phyloP scores from a whole-genome alignment of 805 yeast species.

The Wickerhamomyces sydowiorum region DNA sequence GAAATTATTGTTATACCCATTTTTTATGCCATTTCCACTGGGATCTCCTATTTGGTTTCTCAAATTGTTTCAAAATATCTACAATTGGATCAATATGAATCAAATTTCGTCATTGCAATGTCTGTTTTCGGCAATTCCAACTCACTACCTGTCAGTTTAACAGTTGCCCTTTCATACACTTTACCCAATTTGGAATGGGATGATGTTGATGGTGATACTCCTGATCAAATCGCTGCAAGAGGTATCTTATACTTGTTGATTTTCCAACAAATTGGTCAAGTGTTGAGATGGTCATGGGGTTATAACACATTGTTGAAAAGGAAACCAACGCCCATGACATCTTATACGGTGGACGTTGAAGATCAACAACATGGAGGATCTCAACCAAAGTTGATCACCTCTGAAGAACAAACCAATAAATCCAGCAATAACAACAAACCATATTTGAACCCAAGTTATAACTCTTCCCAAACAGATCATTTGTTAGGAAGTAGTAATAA shows the following conservation, averaged over 20 bases:
- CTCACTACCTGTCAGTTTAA: constrained; percentile 88
- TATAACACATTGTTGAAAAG: constrained; percentile 62
- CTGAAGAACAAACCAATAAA: background rate
- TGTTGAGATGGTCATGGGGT: constrained; percentile 86
- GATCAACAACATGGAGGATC: background rate
- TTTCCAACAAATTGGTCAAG: constrained; percentile 80
- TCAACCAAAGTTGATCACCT: background rate
- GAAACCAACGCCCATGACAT: constrained; percentile 24
- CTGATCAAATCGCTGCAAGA: constrained; percentile 70
- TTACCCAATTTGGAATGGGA: constrained; percentile 76
- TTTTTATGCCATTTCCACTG: constrained; percentile 77
- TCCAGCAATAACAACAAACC: background rate
- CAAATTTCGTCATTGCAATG: constrained; percentile 94
- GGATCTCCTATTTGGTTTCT: constrained; percentile 65
- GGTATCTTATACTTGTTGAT: constrained; percentile 70
- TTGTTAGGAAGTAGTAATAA: background rate
- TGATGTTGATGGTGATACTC: constrained; percentile 56
- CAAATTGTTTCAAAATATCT: constrained; percentile 45
- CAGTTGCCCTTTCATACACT: constrained; percentile 71
- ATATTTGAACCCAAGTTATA: background rate
- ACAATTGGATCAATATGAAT: constrained; percentile 62
- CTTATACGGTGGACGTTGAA: constrained; percentile 25
- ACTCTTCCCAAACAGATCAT: background rate
- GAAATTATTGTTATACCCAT: constrained; percentile 84
- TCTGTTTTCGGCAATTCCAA: constrained; percentile 95